Evolutionary conservation across 306 rosid species (phyloP).

Genomic region (Castanea mollissima): DNA sequence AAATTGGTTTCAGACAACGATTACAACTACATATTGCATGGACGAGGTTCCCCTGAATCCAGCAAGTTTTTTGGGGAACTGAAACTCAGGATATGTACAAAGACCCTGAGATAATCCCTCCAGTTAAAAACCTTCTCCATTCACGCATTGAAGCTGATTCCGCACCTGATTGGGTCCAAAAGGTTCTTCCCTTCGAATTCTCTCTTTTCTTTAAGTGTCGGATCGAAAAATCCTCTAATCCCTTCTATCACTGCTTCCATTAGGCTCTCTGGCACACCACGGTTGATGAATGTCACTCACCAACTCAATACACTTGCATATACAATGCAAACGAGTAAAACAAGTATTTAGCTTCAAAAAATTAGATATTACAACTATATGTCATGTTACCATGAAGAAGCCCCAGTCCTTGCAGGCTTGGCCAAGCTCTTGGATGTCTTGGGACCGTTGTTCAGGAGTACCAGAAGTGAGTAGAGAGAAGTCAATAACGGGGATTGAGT

Average conservation of each 20-base stretch:
- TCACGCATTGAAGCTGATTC: slow-evolving; percentile 51
- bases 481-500: slow-evolving; percentile 45
- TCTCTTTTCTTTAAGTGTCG: slow-evolving; percentile 45
- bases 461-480: slow-evolving; percentile 41
- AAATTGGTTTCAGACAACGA: too few relatives aligned
- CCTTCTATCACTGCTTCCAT: slow-evolving; percentile 37
- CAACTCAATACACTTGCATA: not conserved
- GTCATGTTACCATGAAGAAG: slow-evolving; percentile 36
- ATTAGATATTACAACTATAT: too few relatives aligned
- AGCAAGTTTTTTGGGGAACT: too few relatives aligned
- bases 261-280: slow-evolving; percentile 44
- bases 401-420: slow-evolving; percentile 52
- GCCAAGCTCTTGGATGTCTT: slow-evolving; percentile 25
- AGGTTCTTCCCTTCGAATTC: slow-evolving; percentile 46
- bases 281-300: slow-evolving; percentile 36
- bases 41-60: too few relatives aligned
- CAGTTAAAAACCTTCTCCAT: slow-evolving; percentile 17
- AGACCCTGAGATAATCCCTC: too few relatives aligned
- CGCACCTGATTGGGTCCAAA: slow-evolving; percentile 49
- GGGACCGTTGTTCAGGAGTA: slow-evolving; percentile 28
- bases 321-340: too few relatives aligned
- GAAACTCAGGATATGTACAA: too few relatives aligned
- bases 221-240: slow-evolving; percentile 34
- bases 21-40: too few relatives aligned
- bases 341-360: too few relatives aligned